Evolutionary conservation across 805 yeast genomes (phyloP), one percentile per base, ranked within the genome.

Genomic region (Starmerella floris): DNA sequence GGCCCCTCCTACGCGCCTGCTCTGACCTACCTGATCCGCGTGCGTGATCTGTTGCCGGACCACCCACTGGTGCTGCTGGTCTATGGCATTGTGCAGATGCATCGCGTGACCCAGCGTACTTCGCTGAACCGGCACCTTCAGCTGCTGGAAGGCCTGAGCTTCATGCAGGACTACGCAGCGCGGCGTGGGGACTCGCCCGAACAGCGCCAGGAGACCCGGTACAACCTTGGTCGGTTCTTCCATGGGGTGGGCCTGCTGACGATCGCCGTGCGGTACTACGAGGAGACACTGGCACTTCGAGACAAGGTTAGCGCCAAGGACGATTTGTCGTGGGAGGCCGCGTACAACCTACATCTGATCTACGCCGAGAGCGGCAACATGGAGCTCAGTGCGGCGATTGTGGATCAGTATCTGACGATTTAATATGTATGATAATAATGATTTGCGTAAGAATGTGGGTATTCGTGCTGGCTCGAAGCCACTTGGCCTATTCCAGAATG

Each of bases 101-200:
- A 88, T 53, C 70, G 97, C 34, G 81, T 96, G 0, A 79, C 87
- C 77, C 97, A 91, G 61, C 69, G 98, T 48, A 75, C 83, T 45
- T 79, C 94, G 4, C 69, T 77, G 5, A 83, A 84, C 58, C 73
- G 96, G 43, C 95, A 88, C 55, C 68, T 81, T 44, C 96, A 87
- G 56, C 67, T 91, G 20, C 63, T 91, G 1, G 96, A 91, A 56
- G 96, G 95, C 0, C 62, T 91, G 37, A 75, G 87, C 43, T 85
- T 73, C 54, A 57, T 91, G 46, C 61, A 73, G 56, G 91, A 83
- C 51, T 91, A 91, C 53, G 67, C 68, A 32, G 74, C 73, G 16
- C 56, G 69, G 5, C 64, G 91, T 44, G 49, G 40, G 21, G 23
- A 20, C 2, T 2, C 28, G 9, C 21, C 41, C 3, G 52, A 35